Evolutionary conservation across 2,329 filamentous ascomycete genomes (phyloP).

Genomic region (Epichloe sp.): DNA sequence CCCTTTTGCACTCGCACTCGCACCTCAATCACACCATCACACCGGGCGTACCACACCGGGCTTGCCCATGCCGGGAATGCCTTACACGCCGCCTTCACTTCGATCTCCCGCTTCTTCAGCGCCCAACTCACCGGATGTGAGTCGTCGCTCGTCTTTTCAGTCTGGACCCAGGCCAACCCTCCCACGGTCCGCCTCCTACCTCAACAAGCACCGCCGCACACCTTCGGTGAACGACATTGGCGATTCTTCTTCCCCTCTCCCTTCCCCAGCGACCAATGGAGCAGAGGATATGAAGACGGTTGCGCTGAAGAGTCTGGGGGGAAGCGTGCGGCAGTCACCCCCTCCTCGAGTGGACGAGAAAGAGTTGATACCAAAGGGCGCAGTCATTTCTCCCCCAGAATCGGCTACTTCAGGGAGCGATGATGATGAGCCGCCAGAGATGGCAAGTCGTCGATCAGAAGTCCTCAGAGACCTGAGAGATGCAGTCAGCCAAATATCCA

Average conservation of each 20-base stretch:
- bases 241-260: conserved; percentile 13
- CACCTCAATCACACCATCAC: conserved; percentile 3
- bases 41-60: conserved; percentile 9
- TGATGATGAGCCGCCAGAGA: conserved; percentile 50
- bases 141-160: conserved; percentile 46
- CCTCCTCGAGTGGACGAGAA: conserved; percentile 62
- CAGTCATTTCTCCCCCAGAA: conserved; percentile 88
- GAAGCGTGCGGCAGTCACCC: conserved; percentile 66
- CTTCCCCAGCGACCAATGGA: conserved; percentile 18
- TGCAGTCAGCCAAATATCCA: conserved; percentile 67
- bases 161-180: conserved; percentile 37
- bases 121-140: conserved; percentile 40
- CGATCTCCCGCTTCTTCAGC: conserved; percentile 48
- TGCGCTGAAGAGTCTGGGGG: conserved; percentile 31
- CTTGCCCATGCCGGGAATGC: conserved; percentile 45
- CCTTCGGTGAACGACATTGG: conserved; percentile 27
- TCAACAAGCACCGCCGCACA: conserved; percentile 49
- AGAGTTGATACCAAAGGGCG: conserved; percentile 60
- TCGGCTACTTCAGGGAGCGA: conserved; percentile 72
- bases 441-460: conserved; percentile 35
- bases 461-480: conserved; percentile 60
- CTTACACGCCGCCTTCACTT: conserved; percentile 72
- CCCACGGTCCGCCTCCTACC: conserved; percentile 52
- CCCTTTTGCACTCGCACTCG: too few relatives aligned
- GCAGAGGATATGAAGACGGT: conserved; percentile 12